Conservation (phyloP, 139 green algal species). For the Chara braunii region DNA sequence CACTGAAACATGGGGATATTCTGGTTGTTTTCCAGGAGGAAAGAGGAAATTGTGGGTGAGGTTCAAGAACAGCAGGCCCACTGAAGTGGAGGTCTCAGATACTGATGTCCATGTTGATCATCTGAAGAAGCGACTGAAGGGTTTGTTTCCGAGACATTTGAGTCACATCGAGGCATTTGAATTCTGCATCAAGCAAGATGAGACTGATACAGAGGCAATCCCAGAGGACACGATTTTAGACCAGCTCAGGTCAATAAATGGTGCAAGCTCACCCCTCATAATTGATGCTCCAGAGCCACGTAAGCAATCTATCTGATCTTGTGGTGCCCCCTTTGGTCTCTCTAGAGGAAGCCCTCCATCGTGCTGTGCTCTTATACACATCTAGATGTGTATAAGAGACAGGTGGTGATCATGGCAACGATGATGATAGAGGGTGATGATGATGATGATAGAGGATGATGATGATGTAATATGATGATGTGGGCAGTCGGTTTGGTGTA, state of each 20-base stretch:
- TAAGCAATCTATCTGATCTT: no score
- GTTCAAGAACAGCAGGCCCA: neutral
- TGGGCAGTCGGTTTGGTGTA: no score
- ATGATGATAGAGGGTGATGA: no score
- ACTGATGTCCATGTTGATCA: neutral
- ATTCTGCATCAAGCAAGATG: neutral
- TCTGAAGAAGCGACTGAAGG: constrained; percentile 8
- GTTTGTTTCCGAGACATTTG: neutral
- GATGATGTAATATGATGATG: no score
- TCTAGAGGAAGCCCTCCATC: no score
- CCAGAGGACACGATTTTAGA: neutral
- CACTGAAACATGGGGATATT: no score
- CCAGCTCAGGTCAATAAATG: neutral
- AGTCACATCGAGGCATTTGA: neutral
- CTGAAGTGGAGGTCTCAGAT: neutral
- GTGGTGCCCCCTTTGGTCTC: no score
- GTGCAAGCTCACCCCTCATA: neutral
- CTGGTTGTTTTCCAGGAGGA: no score
- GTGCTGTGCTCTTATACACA: no score
- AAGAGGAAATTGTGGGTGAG: neutral
- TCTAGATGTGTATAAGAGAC: no score
- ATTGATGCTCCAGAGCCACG: neutral
- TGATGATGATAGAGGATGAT: no score
- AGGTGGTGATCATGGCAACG: no score
- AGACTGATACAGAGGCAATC: neutral